These are phyloP conservation scores for Penicillium freii DNA, from an alignment of 2,329 filamentous ascomycete genomes.

Conservation along the genomic window DNA sequence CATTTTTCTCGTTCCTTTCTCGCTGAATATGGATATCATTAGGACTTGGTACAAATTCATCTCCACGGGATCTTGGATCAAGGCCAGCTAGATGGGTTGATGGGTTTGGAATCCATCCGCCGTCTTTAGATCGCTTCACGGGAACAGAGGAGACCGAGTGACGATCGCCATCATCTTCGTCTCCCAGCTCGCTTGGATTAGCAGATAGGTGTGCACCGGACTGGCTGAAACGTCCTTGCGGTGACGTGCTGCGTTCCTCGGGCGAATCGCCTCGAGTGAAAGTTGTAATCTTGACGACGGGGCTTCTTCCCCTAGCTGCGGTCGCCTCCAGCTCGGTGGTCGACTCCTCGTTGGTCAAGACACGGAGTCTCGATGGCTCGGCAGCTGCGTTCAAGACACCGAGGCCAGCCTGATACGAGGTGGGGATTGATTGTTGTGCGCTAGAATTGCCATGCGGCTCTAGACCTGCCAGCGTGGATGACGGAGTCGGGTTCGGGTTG, in stretches of 20 bases:
- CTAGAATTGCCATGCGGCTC: slow-evolving; percentile 13
- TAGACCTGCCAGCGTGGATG: slow-evolving; percentile 22
- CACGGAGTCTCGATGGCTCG: slow-evolving; percentile 8
- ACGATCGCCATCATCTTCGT: slow-evolving; percentile 24
- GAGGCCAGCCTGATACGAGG: slow-evolving; percentile 11
- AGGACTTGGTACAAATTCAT: slow-evolving; percentile 48
- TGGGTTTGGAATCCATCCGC: slow-evolving; percentile 45
- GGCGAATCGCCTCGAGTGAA: slow-evolving; percentile 47
- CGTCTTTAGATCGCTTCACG: slow-evolving; percentile 43
- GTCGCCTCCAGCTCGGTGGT: slow-evolving; percentile 12
- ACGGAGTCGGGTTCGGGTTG: slow-evolving; percentile 32
- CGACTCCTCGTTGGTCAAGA: slow-evolving; percentile 8
- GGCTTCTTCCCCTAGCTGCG: slow-evolving; percentile 39
- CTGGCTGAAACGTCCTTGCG: slow-evolving; percentile 31
- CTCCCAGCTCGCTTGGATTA: slow-evolving; percentile 26
- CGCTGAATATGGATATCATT: slow-evolving; percentile 52
- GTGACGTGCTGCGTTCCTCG: slow-evolving; percentile 22
- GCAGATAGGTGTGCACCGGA: slow-evolving; percentile 39
- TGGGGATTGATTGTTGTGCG: slow-evolving; percentile 22
- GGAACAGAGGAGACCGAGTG: slow-evolving; percentile 20
- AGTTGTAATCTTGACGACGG: slow-evolving; percentile 46
- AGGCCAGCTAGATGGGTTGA: slow-evolving; percentile 47
- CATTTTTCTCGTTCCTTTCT: slow-evolving; percentile 51
- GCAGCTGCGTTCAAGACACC: slow-evolving; percentile 1
- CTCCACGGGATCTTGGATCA: slow-evolving; percentile 47